Evolutionary conservation across 2,329 filamentous ascomycete species (phyloP).

Genomic region (Paraphoma sp.): DNA sequence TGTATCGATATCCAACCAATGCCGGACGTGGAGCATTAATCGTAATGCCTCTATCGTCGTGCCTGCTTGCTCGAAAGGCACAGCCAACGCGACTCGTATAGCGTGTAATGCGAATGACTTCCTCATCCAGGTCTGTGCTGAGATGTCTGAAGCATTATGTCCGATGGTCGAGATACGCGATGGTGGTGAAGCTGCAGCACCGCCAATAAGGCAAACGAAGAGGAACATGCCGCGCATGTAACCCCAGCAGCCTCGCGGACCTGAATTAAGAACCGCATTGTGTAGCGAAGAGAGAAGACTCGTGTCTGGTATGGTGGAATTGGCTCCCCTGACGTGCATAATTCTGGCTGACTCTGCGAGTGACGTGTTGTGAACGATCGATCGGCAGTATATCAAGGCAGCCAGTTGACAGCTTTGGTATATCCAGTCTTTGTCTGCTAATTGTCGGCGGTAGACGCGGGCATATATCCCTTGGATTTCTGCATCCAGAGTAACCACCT

Average conservation of each 20-base stretch:
- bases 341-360: slow-evolving; percentile 30
- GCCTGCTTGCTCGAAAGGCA: slow-evolving; percentile 28
- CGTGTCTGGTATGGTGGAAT: slow-evolving; percentile 4
- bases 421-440: slow-evolving; percentile 33
- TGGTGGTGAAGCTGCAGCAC: slow-evolving; percentile 31
- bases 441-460: slow-evolving; percentile 21
- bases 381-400: slow-evolving; percentile 39
- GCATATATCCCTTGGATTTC: slow-evolving; percentile 34
- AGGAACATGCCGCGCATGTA: slow-evolving; percentile 35
- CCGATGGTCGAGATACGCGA: slow-evolving; percentile 1
- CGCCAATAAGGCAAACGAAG: slow-evolving; percentile 42
- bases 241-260: slow-evolving; percentile 31
- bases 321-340: slow-evolving; percentile 17
- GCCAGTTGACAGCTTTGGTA: slow-evolving; percentile 42
- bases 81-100: slow-evolving; percentile 23
- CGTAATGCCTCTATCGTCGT: slow-evolving; percentile 31
- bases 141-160: slow-evolving; percentile 8
- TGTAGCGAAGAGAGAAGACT: slow-evolving; percentile 33
- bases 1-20: slow-evolving; percentile 24
- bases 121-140: slow-evolving; percentile 25
- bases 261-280: slow-evolving; percentile 30
- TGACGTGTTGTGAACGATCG: slow-evolving; percentile 34
- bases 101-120: slow-evolving; percentile 42
- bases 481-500: slow-evolving; percentile 26
- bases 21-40: slow-evolving; percentile 33